Percentiles rank a stretch among this genome's conserved stretches.
These are phyloP conservation scores for Cytospora paraplurivora DNA, from an alignment of 2,329 filamentous ascomycete genomes.

Conservation along the genomic window DNA sequence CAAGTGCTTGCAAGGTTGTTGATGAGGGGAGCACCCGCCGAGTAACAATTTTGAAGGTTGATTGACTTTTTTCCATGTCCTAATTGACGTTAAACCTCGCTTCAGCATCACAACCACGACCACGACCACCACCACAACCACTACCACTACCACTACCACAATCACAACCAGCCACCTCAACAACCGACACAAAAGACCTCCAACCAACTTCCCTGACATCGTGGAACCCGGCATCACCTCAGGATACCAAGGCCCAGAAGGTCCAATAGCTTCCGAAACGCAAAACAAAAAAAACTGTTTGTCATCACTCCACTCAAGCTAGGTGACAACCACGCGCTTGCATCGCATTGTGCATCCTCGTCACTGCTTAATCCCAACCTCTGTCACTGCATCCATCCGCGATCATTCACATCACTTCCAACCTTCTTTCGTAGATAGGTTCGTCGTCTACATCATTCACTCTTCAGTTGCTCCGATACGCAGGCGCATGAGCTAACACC, in stretches of 20 bases:
- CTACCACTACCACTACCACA: not conserved
- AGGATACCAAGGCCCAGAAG: not conserved
- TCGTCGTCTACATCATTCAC: not conserved
- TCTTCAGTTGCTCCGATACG: not conserved
- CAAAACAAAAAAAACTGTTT: conserved; percentile 1
- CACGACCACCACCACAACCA: not conserved
- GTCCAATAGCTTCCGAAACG: not conserved
- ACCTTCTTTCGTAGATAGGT: not conserved
- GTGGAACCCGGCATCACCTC: not conserved
- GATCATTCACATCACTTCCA: not conserved
- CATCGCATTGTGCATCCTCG: not conserved
- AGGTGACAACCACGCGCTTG: not conserved
- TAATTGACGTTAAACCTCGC: not conserved
- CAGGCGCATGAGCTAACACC: not conserved
- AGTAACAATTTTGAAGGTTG: not conserved
- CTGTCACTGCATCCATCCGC: not conserved
- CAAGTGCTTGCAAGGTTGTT: not conserved
- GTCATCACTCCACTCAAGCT: not conserved
- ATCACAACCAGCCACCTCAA: not conserved
- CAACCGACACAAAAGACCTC: no score
- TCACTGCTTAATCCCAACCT: not conserved
- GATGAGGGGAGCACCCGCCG: not conserved
- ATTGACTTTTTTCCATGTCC: conserved; percentile 1
- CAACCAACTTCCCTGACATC: not conserved
- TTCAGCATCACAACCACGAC: not conserved